Evolutionary conservation across 495 filamentous ascomycete species (phyloP).

Genomic region (Penicillium flavigenum): DNA sequence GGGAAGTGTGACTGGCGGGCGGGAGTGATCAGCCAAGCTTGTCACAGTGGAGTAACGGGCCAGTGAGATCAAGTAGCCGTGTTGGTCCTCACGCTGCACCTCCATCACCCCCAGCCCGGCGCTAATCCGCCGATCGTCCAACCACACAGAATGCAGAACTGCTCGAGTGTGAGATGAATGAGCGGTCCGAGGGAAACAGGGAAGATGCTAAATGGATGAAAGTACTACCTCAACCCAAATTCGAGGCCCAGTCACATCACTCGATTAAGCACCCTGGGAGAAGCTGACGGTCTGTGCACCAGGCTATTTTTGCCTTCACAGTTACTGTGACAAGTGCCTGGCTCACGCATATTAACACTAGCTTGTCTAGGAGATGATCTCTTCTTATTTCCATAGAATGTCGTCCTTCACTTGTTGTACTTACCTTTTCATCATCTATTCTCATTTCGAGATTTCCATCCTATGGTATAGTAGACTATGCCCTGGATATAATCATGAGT

Average conservation of each 20-base stretch:
- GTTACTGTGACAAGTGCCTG: conserved; percentile 5
- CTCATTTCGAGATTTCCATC: background rate
- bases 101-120: conserved; percentile 40
- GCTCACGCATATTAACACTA: background rate
- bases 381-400: background rate
- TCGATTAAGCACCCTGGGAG: conserved; percentile 8
- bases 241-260: conserved; percentile 10
- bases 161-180: conserved; percentile 18
- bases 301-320: background rate
- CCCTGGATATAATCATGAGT: background rate
- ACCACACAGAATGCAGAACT: conserved; percentile 36
- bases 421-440: background rate
- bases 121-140: conserved; percentile 39
- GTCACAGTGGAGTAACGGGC: conserved; percentile 37
- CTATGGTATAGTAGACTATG: background rate
- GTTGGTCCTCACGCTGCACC: conserved; percentile 32
- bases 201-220: conserved; percentile 4
- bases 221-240: conserved; percentile 12
- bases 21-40: conserved; percentile 35
- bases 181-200: background rate
- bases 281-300: conserved; percentile 10
- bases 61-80: conserved; percentile 18
- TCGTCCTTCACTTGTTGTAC: too few relatives aligned
- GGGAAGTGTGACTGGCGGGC: conserved; percentile 29
- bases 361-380: background rate